Percentiles rank a stretch among this genome's conserved stretches.
Evolutionary conservation across 1,284 basidiomycete species (phyloP).

Genomic region (Microstroma glucosiphilum): DNA sequence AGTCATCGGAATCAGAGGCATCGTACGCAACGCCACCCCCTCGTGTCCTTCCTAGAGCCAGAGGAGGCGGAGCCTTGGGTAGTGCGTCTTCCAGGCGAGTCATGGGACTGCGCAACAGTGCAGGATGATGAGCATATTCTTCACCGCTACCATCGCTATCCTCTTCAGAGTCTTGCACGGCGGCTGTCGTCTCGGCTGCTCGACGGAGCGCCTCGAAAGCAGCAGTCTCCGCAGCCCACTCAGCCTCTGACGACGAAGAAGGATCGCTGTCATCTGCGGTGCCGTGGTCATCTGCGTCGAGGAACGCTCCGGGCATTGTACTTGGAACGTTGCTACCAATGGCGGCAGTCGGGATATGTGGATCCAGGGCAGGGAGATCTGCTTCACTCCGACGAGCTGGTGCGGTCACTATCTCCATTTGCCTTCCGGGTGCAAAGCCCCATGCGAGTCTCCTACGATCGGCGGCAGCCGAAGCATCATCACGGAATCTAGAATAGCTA

Average conservation of each 20-base stretch:
- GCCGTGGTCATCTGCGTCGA: not conserved
- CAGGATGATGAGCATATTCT: not conserved
- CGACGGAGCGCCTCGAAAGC: not conserved
- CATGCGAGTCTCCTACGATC: conserved; percentile 1
- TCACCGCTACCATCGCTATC: not conserved
- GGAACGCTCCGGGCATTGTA: not conserved
- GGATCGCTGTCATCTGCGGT: not conserved
- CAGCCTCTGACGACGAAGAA: not conserved
- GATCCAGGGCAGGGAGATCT: not conserved
- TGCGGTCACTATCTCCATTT: not conserved
- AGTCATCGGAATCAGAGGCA: conserved; percentile 5
- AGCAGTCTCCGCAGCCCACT: not conserved
- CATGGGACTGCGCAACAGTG: not conserved
- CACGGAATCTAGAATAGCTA: not conserved
- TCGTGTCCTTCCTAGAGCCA: not conserved
- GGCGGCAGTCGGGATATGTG: not conserved
- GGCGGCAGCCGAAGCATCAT: conserved; percentile 3
- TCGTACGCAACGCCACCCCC: conserved; percentile 2
- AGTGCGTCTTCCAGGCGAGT: not conserved
- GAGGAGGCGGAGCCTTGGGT: conserved; percentile 5
- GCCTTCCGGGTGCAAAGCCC: not conserved
- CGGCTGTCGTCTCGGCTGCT: not conserved
- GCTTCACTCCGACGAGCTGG: not conserved
- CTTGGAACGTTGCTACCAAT: not conserved
- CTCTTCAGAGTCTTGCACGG: not conserved